A percentile compares a stretch with the other conserved stretches of the same genome.
phyloP scores from a whole-genome alignment of 371 early-diverging fungal genomes.

The Rhizopus stolonifer region DNA sequence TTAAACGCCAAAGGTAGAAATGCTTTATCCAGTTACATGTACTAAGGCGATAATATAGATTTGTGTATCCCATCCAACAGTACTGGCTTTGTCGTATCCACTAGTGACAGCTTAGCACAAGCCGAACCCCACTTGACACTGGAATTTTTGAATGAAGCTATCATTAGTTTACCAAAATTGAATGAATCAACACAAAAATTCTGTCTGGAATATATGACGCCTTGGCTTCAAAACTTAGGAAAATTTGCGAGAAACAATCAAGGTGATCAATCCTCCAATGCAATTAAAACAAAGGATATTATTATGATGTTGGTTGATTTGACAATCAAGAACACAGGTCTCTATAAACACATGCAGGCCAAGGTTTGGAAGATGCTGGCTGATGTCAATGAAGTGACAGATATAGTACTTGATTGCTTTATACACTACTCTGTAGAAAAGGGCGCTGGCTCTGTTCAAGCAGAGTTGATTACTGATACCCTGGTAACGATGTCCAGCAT shows the following conservation, averaged over 20 bases:
- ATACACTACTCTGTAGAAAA: conserved; percentile 78
- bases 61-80: conserved; percentile 89
- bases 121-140: conserved; percentile 81
- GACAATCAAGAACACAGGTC: conserved; percentile 77
- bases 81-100: conserved; percentile 74
- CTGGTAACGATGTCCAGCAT: conserved; percentile 79
- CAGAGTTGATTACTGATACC: conserved; percentile 85
- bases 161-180: conserved; percentile 79
- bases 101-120: conserved; percentile 78
- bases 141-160: conserved; percentile 86
- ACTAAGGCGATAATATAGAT: too few relatives aligned
- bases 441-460: conserved; percentile 75
- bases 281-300: conserved; percentile 71
- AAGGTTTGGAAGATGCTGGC: conserved; percentile 84
- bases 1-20: conserved; percentile 73
- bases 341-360: conserved; percentile 80
- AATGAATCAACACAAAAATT: conserved; percentile 70
- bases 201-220: conserved; percentile 87
- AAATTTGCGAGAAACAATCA: conserved; percentile 52
- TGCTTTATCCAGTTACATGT: too few relatives aligned
- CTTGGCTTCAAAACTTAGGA: conserved; percentile 84
- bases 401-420: conserved; percentile 77
- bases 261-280: conserved; percentile 48
- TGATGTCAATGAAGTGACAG: conserved; percentile 74
- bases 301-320: conserved; percentile 75